phyloP scores from a whole-genome alignment of 345 rosid species.

The Lagerstroemia speciosa region DNA sequence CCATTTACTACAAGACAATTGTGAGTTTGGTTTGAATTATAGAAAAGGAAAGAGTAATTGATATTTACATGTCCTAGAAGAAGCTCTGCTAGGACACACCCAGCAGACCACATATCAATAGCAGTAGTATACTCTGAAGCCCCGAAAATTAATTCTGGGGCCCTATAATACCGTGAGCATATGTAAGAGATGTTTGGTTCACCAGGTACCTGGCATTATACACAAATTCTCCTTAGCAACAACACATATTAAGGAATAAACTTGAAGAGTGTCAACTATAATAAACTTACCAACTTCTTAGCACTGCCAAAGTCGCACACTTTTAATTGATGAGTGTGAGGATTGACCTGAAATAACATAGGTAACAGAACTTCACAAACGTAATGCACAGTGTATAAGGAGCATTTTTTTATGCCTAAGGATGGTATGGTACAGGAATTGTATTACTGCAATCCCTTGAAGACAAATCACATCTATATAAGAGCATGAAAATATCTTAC shows the following conservation, averaged over 20 bases:
- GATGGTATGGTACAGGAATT: too few relatives aligned
- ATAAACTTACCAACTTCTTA: conserved; percentile 78
- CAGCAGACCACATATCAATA: conserved; percentile 96
- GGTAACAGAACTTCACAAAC: conserved; percentile 5
- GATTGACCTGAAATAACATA: conserved; percentile 59
- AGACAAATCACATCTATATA: background rate
- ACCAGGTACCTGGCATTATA: conserved; percentile 66
- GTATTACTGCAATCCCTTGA: too few relatives aligned
- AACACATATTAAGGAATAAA: background rate
- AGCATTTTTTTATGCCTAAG: too few relatives aligned
- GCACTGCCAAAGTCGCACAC: conserved; percentile 98
- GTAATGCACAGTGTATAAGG: background rate
- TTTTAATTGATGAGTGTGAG: conserved; percentile 78
- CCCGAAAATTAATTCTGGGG: conserved; percentile 98
- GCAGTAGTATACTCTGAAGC: conserved; percentile 90
- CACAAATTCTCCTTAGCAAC: conserved; percentile 7
- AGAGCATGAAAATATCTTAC: conserved; percentile 27
- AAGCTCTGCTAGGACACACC: conserved; percentile 93
- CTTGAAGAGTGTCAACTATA: background rate
- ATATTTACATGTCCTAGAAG: conserved; percentile 73
- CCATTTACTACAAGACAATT: too few relatives aligned
- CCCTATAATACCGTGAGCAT: conserved; percentile 95
- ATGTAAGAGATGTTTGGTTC: conserved; percentile 96
- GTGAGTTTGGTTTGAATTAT: background rate
- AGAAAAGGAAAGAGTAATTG: background rate